phyloP scores from a whole-genome alignment of 2,329 filamentous ascomycete species.

The Fusarium dimerum region DNA sequence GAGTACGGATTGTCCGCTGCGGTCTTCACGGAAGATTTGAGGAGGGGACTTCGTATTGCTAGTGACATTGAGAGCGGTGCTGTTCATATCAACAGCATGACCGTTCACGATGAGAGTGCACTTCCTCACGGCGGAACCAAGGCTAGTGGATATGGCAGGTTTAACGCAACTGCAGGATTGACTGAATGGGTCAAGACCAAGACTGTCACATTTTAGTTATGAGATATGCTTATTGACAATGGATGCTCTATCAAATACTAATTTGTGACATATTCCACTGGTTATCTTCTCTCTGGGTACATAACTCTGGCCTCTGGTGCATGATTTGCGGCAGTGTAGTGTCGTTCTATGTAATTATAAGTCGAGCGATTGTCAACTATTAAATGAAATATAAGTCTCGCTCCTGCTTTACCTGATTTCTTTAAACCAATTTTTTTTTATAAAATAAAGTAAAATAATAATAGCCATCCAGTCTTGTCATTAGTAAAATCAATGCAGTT shows the following conservation, averaged over 20 bases:
- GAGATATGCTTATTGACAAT: neutral
- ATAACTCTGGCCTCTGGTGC: no score
- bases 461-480: no score
- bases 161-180: slow-evolving; percentile 54
- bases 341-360: no score
- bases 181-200: slow-evolving; percentile 66
- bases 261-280: neutral
- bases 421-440: no score
- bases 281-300: no score
- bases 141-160: slow-evolving; percentile 63
- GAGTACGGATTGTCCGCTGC: slow-evolving; percentile 74
- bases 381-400: no score
- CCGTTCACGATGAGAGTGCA: slow-evolving; percentile 63
- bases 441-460: no score
- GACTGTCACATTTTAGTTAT: slow-evolving; percentile 58
- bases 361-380: no score
- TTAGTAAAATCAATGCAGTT: no score
- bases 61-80: slow-evolving; percentile 65
- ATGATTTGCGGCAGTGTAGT: no score
- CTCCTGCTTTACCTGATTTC: no score
- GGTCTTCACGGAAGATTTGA: slow-evolving; percentile 72
- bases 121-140: slow-evolving; percentile 69
- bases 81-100: slow-evolving; percentile 68
- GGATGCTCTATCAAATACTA: neutral
- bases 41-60: slow-evolving; percentile 59